phyloP scores from a whole-genome alignment of 2,329 filamentous ascomycete genomes.

The Aspergillus oerlinghausenensis region DNA sequence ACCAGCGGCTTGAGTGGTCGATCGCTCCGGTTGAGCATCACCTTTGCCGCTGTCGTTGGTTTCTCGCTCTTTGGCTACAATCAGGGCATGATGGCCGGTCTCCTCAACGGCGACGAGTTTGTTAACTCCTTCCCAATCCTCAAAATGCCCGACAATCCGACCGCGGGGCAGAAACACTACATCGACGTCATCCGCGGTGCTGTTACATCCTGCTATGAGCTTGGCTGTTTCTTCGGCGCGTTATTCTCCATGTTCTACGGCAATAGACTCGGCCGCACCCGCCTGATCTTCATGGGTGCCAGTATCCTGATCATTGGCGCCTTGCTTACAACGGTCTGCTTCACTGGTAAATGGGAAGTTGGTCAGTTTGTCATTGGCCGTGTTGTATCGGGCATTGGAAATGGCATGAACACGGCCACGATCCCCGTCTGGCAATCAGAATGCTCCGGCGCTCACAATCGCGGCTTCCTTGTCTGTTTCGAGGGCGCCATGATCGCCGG shows the following conservation, averaged over 20 bases:
- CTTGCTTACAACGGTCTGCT: slow-evolving; percentile 23
- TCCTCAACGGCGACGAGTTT: slow-evolving; percentile 26
- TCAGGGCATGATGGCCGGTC: slow-evolving; percentile 32
- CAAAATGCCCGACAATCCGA: slow-evolving; percentile 23
- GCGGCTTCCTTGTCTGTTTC: slow-evolving; percentile 32
- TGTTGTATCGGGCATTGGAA: slow-evolving; percentile 36
- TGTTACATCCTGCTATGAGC: slow-evolving; percentile 50
- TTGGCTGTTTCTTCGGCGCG: slow-evolving; percentile 40
- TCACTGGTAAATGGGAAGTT: slow-evolving; percentile 21
- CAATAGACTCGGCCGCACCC: slow-evolving; percentile 30
- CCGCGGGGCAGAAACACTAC: slow-evolving; percentile 17
- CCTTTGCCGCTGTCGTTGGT: slow-evolving; percentile 37
- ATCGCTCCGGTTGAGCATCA: slow-evolving; percentile 20
- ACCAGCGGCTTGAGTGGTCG: slow-evolving; percentile 25
- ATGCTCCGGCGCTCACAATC: slow-evolving; percentile 28
- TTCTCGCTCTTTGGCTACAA: slow-evolving; percentile 49
- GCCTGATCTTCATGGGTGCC: slow-evolving; percentile 51
- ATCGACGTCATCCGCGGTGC: slow-evolving; percentile 47
- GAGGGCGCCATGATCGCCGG: slow-evolving; percentile 31
- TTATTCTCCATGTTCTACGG: slow-evolving; percentile 27
- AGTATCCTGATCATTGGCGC: slow-evolving; percentile 41
- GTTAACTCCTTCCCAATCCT: slow-evolving; percentile 19
- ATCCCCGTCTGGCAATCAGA: slow-evolving; percentile 41
- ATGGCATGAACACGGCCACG: slow-evolving; percentile 35
- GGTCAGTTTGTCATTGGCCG: slow-evolving; percentile 40